phyloP scores from a whole-genome alignment of 2,329 filamentous ascomycete genomes.

The Hymenotorrendiella dingleyae region DNA sequence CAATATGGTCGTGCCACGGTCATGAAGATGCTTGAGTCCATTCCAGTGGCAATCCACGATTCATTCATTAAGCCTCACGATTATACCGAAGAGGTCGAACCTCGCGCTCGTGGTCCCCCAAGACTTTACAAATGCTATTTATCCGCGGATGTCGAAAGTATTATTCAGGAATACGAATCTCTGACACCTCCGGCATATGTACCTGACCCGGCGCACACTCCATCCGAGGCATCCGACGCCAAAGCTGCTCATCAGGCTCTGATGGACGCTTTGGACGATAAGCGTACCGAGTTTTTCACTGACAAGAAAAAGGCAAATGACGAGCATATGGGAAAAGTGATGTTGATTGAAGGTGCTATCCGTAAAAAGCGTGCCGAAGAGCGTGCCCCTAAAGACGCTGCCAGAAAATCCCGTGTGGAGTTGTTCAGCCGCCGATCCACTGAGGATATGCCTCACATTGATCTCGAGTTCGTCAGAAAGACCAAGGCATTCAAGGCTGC shows the following conservation, averaged over 20 bases:
- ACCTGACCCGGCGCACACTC: conserved; percentile 21
- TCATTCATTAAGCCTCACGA: conserved; percentile 29
- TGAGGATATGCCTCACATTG: conserved; percentile 25
- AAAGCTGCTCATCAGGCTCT: conserved; percentile 17
- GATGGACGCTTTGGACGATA: conserved; percentile 19
- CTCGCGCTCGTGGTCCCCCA: conserved; percentile 16
- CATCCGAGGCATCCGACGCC: conserved; percentile 21
- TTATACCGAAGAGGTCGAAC: conserved; percentile 20
- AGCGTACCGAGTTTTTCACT: conserved; percentile 22
- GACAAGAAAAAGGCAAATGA: conserved; percentile 23
- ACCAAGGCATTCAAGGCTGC: conserved; percentile 26
- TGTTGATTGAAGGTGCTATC: conserved; percentile 24
- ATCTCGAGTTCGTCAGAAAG: conserved; percentile 20
- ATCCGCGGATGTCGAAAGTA: conserved; percentile 19
- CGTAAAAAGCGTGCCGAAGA: conserved; percentile 18
- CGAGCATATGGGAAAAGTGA: conserved; percentile 25
- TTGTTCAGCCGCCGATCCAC: conserved; percentile 23
- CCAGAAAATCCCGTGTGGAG: conserved; percentile 21
- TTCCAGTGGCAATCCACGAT: conserved; percentile 28
- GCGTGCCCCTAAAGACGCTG: conserved; percentile 21
- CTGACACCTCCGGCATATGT: conserved; percentile 21
- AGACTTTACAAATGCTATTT: conserved; percentile 28
- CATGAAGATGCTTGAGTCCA: conserved; percentile 26
- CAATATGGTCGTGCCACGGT: conserved; percentile 17
- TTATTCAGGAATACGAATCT: conserved; percentile 25